Base-by-base conservation (phyloP, 2,329 filamentous ascomycete genomes). In the Alternaria sp. region DNA sequence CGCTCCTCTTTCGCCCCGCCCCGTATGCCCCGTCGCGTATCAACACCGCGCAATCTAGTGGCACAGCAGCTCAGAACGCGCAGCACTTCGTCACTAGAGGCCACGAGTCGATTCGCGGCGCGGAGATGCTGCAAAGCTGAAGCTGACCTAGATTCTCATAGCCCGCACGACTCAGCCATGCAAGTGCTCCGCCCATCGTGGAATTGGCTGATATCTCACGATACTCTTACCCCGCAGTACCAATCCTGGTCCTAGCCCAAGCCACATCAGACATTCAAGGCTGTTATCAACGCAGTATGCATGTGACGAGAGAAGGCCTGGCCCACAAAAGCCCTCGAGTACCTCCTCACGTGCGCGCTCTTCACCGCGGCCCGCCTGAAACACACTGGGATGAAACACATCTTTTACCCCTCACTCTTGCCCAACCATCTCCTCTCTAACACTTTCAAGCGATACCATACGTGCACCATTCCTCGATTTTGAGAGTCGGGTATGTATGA, bases 41-140 rank as follows among this genome's bases (percentile, higher is more conserved):
- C 51, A 20, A 45, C 47, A 41, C 51, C 30, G 58, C 62, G 64
- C 64, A 62, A 62, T 45, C 55, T 9, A 28, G 64, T 66, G 60
- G 64, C 64, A 66, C 64, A 58, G 64, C 61, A 60, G 45, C n/a
- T 50, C 26, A 23, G 6, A 30, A 41, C 23, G 26, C 25, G 28
- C 60, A 58, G 54, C 46, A 49, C 47, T 50, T 18, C 30, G 21
- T 59, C 60, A 55, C 41, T 49, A 59, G 55, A 62, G 55, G 55
- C 58, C 60, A 59, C 30, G 54, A 57, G 58, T 33, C 23, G 23
- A 3, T 44, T 43, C 30, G 55, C 3, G 37, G n/a, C 45, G 33
- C 37, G 20, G 45, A 58, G 45, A 33, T 28, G 26, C 45, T 28
- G 54, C 37, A 41, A 41, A 41, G 37, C 37, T 41, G 37, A 30